phyloP scores from a whole-genome alignment of 2,329 filamentous ascomycete species.

The Epichloe sibirici region DNA sequence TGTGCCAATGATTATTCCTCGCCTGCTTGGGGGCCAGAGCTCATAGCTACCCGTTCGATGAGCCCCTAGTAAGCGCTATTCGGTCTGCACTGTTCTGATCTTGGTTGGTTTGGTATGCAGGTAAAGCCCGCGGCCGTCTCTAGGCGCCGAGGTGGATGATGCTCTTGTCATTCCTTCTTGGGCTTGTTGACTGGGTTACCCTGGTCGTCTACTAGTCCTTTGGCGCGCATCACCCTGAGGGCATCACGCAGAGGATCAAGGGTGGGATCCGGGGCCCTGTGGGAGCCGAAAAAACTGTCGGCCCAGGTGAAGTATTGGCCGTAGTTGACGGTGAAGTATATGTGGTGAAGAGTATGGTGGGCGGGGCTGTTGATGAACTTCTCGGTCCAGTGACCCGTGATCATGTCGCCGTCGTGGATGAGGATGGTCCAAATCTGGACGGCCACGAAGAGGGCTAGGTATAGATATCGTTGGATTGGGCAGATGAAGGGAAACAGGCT shows the following conservation, averaged over 20 bases:
- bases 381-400: slow-evolving; percentile 68
- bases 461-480: slow-evolving; percentile 82
- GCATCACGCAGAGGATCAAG: slow-evolving; percentile 33
- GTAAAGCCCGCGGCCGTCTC: too few relatives aligned
- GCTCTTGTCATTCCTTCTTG: slow-evolving; percentile 15
- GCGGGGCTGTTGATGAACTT: slow-evolving; percentile 71
- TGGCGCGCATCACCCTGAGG: slow-evolving; percentile 30
- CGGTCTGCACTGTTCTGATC: too few relatives aligned
- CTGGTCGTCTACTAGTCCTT: slow-evolving; percentile 31
- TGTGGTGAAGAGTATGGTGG: slow-evolving; percentile 72
- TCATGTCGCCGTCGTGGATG: slow-evolving; percentile 92
- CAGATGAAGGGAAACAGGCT: slow-evolving; percentile 77
- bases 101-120: too few relatives aligned
- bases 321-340: slow-evolving; percentile 54
- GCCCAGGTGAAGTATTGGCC: slow-evolving; percentile 58
- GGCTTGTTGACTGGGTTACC: slow-evolving; percentile 24
- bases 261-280: slow-evolving; percentile 28
- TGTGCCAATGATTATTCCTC: too few relatives aligned
- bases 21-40: too few relatives aligned
- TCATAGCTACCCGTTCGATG: too few relatives aligned
- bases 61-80: too few relatives aligned
- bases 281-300: slow-evolving; percentile 16
- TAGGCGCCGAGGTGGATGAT: too few relatives aligned
- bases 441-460: slow-evolving; percentile 75
- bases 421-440: slow-evolving; percentile 97